Evolutionary conservation across 768 basidiomycete genomes (phyloP), one percentile per base, ranked within the genome.

Genomic region (Podaxis rugospora): DNA sequence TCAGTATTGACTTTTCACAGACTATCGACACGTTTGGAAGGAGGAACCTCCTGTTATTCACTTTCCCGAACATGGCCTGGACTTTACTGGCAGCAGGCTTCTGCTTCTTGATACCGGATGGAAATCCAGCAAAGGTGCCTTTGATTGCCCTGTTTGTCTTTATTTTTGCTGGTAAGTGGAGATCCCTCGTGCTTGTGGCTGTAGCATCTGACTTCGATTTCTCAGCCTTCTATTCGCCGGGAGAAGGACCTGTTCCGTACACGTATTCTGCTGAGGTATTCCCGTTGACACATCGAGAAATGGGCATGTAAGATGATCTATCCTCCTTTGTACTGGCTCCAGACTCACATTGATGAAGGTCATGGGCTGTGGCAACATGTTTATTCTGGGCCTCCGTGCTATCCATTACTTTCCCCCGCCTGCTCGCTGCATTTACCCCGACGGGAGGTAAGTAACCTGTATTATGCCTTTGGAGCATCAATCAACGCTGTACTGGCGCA

Each of bases 211-310:
- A 42, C 10, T 16, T 47, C 11, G 10, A 53, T 37, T 40, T 50
- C 32, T 13, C 57, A 70, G 79, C 80, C 2, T 87, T 87, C 69
- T 92, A 92, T 70, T 89, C 88, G 0, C 89, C 89, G 0, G 91
- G 91, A 63, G 92, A 92, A 76, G 93, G 93, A 0, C 93, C 93
- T 2, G 92, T 94, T 6, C 93, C 93, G 0, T 94, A 88, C 72
- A 88, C 90, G 0, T 95, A 94, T 70, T 93, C 91, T 7, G 93
- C 93, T 5, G 93, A 95, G 72, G 92, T 89, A 14, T 95, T 90
- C 82, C 93, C 92, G 2, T 77, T 95, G 46, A 86, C 87, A 35
- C 82, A 89, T 61, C 79, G 91, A 66, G 89, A 90, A 66, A 78
- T 88, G 75, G 77, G 77, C 61, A 78, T 78, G 77, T 78, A 47